Base-by-base conservation (phyloP, 352 stramenopile genomes). In the Pythium coloratum region DNA sequence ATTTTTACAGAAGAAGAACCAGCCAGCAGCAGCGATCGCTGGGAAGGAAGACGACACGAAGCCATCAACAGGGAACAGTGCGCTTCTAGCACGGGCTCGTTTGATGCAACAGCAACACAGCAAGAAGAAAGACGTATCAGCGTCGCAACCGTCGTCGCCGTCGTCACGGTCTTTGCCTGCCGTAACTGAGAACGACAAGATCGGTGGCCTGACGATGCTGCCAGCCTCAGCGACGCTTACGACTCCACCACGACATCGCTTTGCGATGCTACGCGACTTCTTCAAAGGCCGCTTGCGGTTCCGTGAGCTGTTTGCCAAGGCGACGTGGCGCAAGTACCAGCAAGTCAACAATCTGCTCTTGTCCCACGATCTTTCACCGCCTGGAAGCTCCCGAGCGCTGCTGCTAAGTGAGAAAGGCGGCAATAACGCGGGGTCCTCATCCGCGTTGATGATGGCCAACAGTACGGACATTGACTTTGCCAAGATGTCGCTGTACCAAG, bases 401-500 rank as follows among this genome's bases (percentile, higher is more conserved):
- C 18, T 74, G 10, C 47, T 71, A 4, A 63, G 28, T 10, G 38
- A 36, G 10, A 40, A 61, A 28, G 42, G 47, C 6, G 58, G 14
- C 2, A 24, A 24, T 24, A 28, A 40, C 38, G 34, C 26, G n/a
- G 34, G 42, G 7, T 61, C 61, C 1, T 70, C 66, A 6, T 54
- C 62, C 8, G 6, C 54, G 1, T 34, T 64, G 10, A n/a, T 46
- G 20, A 46, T 62, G 10, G 32, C 56, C 34, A 69, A 72, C 54
- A 71, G 53, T 50, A 55, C 61, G 2, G 69, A 76, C 2, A 64
- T 92, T 2, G 82, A 93, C 57, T 93, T 95, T 46, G 66, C 66
- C 6, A 84, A 73, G 18, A 91, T 95, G 83, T 86, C 80, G 24
- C 55, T 93, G 46, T 92, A 91, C 55, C 62, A 93, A 20, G 86